Evolutionary conservation across 148 eudicot species (phyloP).

Genomic region (Fagopyrum esculentum): DNA sequence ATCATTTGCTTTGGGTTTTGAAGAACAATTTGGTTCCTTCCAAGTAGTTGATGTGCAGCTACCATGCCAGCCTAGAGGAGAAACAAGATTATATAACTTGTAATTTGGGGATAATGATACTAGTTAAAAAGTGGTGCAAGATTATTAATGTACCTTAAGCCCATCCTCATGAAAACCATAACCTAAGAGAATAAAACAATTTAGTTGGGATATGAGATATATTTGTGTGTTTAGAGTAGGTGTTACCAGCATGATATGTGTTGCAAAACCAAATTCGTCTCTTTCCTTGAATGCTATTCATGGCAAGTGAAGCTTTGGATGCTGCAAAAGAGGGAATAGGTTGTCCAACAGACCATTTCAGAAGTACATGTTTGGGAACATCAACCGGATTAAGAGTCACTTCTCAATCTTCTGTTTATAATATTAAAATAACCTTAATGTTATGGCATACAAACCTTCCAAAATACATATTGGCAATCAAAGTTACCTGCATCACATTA

Average conservation of each 20-base stretch:
- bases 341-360: conserved; percentile 77
- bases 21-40: conserved; percentile 29
- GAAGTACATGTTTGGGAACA: conserved; percentile 50
- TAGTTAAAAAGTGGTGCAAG: not conserved
- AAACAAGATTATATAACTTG: not conserved
- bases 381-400: conserved; percentile 67
- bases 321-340: conserved; percentile 86
- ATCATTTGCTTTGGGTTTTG: conserved; percentile 79
- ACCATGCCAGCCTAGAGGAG: conserved; percentile 57
- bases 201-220: not conserved
- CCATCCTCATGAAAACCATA: conserved; percentile 96
- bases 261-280: conserved; percentile 93
- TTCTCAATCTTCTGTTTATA: conserved; percentile 50
- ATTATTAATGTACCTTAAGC: conserved; percentile 48
- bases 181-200: conserved; percentile 34
- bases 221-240: not conserved
- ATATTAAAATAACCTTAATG: too few species aligned
- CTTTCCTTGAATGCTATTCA: conserved; percentile 69
- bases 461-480: not conserved
- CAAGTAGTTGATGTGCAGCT: conserved; percentile 56
- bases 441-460: not conserved
- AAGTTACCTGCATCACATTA: conserved; percentile 80
- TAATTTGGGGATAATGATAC: too few species aligned
- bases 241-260: conserved; percentile 64
- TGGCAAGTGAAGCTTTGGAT: conserved; percentile 66